These are phyloP conservation scores for Sanghuangporus baumii DNA, from an alignment of 1,284 basidiomycete genomes.

Conservation along the genomic window DNA sequence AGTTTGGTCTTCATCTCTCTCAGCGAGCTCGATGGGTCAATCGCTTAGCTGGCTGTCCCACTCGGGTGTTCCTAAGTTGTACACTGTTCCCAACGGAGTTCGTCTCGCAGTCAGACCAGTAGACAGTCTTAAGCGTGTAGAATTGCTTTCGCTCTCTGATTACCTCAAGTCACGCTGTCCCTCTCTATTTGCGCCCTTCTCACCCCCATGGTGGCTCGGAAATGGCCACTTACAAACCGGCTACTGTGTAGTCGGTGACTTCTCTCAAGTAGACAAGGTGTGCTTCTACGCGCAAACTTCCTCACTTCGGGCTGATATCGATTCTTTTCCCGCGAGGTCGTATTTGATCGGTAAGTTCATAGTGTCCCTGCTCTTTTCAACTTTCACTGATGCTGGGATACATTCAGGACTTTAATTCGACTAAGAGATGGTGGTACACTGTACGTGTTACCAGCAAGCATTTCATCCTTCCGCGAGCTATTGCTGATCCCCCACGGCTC, in stretches of 20 bases:
- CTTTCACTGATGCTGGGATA: conserved; percentile 11
- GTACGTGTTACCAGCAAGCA: conserved; percentile 33
- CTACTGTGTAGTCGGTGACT: conserved; percentile 67
- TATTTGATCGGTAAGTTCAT: conserved; percentile 57
- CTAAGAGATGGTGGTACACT: conserved; percentile 68
- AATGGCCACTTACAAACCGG: conserved; percentile 70
- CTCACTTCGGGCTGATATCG: not conserved
- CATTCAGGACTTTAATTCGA: conserved; percentile 47
- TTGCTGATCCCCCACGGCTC: conserved; percentile 11
- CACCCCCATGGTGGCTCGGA: conserved; percentile 65
- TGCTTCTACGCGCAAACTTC: not conserved
- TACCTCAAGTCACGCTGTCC: conserved; percentile 55
- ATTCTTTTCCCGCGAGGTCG: conserved; percentile 30
- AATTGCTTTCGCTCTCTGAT: conserved; percentile 36
- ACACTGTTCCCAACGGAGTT: conserved; percentile 33
- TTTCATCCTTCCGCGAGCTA: not conserved
- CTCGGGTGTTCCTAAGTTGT: conserved; percentile 26
- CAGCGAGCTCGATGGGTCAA: conserved; percentile 9
- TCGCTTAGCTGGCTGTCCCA: conserved; percentile 10
- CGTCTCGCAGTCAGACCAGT: conserved; percentile 35
- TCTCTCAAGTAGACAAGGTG: conserved; percentile 59
- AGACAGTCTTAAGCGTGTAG: conserved; percentile 23
- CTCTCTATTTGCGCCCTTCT: conserved; percentile 48
- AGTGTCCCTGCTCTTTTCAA: conserved; percentile 14
- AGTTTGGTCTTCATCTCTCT: not conserved